Conservation (phyloP, 495 filamentous ascomycete species). For the Apiosordaria backusii region DNA sequence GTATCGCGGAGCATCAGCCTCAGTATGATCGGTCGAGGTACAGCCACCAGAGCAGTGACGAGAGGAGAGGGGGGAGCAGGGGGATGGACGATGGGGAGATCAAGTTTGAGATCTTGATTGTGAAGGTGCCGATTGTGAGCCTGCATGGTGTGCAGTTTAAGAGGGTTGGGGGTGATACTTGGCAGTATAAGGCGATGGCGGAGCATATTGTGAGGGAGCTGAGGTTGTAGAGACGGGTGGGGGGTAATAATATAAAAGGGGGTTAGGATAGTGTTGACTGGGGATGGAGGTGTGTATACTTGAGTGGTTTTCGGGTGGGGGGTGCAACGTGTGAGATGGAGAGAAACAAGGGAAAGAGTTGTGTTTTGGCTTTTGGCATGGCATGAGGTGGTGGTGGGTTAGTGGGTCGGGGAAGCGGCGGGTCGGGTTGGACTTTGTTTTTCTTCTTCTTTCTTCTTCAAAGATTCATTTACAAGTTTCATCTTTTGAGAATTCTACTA, state of each 20-base stretch:
- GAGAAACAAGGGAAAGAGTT: neutral
- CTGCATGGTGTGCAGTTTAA: constrained; percentile 98
- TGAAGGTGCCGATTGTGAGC: constrained; percentile 92
- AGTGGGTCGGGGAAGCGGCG: neutral
- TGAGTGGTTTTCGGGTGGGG: neutral
- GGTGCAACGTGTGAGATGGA: neutral
- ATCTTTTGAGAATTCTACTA: neutral
- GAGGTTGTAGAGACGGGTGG: constrained; percentile 52
- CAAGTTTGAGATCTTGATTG: constrained; percentile 93
- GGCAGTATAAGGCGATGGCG: constrained; percentile 98
- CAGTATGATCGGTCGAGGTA: neutral
- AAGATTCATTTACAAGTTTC: neutral
- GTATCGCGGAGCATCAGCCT: constrained; percentile 51
- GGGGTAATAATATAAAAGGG: neutral
- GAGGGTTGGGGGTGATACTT: constrained; percentile 89
- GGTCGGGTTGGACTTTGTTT: neutral
- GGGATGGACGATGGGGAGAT: constrained; percentile 59
- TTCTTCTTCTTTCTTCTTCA: no score
- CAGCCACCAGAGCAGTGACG: neutral
- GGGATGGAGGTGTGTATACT: neutral
- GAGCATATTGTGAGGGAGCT: constrained; percentile 89
- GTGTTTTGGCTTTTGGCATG: neutral
- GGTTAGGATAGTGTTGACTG: neutral
- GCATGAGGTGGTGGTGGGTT: neutral
- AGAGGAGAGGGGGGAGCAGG: constrained; percentile 25